Evolutionary conservation across 805 yeast species (phyloP).

Genomic region (Myxozyma neglecta): DNA sequence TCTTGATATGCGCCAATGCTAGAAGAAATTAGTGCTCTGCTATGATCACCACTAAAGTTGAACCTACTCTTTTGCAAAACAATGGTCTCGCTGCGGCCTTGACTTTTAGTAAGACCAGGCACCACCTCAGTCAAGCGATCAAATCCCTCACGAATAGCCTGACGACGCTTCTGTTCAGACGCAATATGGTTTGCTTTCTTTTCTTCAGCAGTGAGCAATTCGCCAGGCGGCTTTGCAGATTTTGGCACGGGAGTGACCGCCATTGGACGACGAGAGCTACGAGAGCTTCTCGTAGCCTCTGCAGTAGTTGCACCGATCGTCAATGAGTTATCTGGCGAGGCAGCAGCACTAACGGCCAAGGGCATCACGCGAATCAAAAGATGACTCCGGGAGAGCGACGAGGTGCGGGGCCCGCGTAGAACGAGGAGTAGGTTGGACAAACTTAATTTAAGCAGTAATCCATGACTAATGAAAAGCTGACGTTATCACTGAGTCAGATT

Average conservation of each 20-base stretch:
- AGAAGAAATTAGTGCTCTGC: not conserved
- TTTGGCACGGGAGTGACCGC: constrained; percentile 28
- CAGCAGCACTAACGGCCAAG: too few relatives aligned
- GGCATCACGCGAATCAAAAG: too few relatives aligned
- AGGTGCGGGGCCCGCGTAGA: too few relatives aligned
- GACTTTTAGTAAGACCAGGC: constrained; percentile 67
- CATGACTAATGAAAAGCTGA: too few relatives aligned
- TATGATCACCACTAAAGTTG: not conserved
- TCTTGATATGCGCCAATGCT: constrained; percentile 40
- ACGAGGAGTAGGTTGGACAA: too few relatives aligned
- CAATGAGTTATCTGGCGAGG: too few relatives aligned
- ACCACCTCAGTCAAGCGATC: constrained; percentile 72
- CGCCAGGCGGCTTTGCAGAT: constrained; percentile 33
- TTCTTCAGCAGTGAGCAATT: constrained; percentile 38
- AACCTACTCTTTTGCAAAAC: constrained; percentile 59
- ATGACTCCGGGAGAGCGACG: too few relatives aligned
- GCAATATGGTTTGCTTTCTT: constrained; percentile 68
- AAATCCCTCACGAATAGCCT: constrained; percentile 78
- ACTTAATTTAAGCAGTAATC: too few relatives aligned
- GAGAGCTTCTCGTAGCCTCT: not conserved
- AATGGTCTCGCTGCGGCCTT: constrained; percentile 76
- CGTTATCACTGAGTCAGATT: too few relatives aligned
- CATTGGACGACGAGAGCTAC: not conserved
- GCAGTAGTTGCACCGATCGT: too few relatives aligned
- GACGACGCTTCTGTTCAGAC: constrained; percentile 83